These are phyloP conservation scores for Wallacemonas sp. DNA, from an alignment of 208 protist species.

Conservation along the genomic window DNA sequence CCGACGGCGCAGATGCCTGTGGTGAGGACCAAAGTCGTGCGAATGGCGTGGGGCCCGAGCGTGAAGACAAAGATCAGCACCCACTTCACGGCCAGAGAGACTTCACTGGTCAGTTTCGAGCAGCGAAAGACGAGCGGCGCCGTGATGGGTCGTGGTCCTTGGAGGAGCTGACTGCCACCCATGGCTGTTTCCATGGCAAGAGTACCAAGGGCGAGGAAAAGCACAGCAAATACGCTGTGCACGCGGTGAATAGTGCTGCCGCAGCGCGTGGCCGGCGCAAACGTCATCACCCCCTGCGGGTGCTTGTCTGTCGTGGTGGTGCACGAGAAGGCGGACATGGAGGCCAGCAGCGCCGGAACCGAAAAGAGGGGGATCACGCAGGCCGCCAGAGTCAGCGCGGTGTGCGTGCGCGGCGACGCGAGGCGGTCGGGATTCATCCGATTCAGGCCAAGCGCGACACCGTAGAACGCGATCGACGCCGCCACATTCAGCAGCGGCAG, in stretches of 20 bases:
- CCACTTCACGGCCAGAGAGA: background rate
- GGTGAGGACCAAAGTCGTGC: background rate
- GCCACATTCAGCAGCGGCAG: conserved; percentile 15
- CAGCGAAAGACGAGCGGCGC: background rate
- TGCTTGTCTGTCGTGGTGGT: no score
- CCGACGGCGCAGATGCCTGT: background rate
- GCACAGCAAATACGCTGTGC: background rate
- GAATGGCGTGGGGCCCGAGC: background rate
- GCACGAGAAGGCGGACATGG: background rate
- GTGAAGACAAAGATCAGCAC: background rate
- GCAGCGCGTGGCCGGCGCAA: conserved; percentile 3
- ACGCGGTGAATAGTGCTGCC: background rate
- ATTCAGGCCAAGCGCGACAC: conserved; percentile 16
- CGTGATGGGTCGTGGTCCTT: background rate
- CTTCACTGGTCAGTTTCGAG: background rate
- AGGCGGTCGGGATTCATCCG: conserved; percentile 8
- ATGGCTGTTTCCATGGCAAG: background rate
- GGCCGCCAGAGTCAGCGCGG: background rate
- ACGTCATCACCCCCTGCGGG: conserved; percentile 7
- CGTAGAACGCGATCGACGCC: conserved; percentile 4
- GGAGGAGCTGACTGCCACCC: conserved; percentile 1
- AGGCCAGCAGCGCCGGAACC: conserved; percentile 5
- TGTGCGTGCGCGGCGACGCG: no score
- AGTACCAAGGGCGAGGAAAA: background rate
- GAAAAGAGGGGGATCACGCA: background rate